These are phyloP conservation scores for Imleria badia DNA, from an alignment of 768 basidiomycete genomes.

Conservation along the genomic window DNA sequence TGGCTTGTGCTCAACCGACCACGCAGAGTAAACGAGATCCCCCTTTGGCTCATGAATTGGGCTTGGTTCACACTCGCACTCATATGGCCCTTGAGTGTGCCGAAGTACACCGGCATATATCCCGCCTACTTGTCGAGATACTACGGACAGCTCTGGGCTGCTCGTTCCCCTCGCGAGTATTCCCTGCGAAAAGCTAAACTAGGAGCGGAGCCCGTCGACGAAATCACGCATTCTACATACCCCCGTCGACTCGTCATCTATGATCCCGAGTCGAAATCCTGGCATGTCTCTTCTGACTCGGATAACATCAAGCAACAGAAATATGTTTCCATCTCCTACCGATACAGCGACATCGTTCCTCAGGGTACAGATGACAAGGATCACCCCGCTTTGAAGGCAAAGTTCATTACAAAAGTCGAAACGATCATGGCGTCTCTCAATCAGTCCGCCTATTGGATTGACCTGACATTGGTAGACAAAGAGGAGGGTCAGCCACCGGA, in stretches of 20 bases:
- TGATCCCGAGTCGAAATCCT: background rate
- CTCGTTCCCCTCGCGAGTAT: slow-evolving; percentile 22
- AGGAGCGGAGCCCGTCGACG: slow-evolving; percentile 1
- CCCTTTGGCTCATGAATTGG: slow-evolving; percentile 19
- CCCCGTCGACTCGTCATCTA: slow-evolving; percentile 20
- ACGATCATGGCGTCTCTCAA: slow-evolving; percentile 2
- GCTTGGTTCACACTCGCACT: slow-evolving; percentile 15
- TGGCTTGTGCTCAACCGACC: slow-evolving; percentile 14
- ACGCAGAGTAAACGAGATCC: background rate
- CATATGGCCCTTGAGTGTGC: slow-evolving; percentile 12
- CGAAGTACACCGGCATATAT: slow-evolving; percentile 9
- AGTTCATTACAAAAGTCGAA: slow-evolving; percentile 9
- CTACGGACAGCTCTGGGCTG: slow-evolving; percentile 23
- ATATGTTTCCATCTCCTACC: slow-evolving; percentile 23
- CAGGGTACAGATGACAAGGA: background rate
- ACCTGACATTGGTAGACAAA: slow-evolving; percentile 4
- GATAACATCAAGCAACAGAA: slow-evolving; percentile 4
- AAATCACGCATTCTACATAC: slow-evolving; percentile 11
- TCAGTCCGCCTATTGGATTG: slow-evolving; percentile 23
- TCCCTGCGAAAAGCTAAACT: slow-evolving; percentile 10
- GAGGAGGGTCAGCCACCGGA: background rate
- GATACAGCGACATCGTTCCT: slow-evolving; percentile 10
- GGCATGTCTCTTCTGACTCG: slow-evolving; percentile 1
- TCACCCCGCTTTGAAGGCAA: background rate
- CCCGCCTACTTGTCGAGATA: slow-evolving; percentile 19